Conservation (phyloP, 495 filamentous ascomycete species). For the Aspergillus mulundensis region DNA sequence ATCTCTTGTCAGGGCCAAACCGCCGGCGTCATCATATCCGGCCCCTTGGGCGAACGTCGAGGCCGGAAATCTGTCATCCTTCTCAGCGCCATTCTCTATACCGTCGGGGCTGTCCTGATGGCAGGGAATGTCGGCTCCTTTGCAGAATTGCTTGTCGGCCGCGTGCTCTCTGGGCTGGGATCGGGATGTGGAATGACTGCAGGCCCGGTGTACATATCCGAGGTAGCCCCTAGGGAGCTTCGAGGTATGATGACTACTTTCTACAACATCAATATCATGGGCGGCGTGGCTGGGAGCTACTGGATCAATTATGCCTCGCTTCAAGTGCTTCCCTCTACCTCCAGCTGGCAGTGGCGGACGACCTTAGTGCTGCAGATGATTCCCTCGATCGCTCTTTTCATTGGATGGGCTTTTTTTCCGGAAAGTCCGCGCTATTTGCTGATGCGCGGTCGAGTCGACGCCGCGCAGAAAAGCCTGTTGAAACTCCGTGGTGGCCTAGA, state of each 20-base stretch:
- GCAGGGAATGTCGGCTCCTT: conserved; percentile 22
- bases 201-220: conserved; percentile 63
- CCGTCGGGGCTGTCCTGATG: conserved; percentile 23
- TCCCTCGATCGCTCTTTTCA: conserved; percentile 53
- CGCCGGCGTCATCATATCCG: conserved; percentile 16
- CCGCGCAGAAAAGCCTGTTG: conserved; percentile 59
- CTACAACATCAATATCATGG: conserved; percentile 73
- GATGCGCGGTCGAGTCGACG: conserved; percentile 51
- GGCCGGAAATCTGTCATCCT: conserved; percentile 22
- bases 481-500: conserved; percentile 58
- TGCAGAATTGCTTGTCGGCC: conserved; percentile 54
- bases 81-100: conserved; percentile 18
- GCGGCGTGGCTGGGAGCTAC: conserved; percentile 74
- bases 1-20: conserved; percentile 10
- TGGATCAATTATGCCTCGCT: conserved; percentile 63
- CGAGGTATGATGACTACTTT: conserved; percentile 67
- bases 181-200: conserved; percentile 73
- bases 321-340: conserved; percentile 39
- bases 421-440: conserved; percentile 51
- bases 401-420: conserved; percentile 68
- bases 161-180: conserved; percentile 68
- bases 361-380: conserved; percentile 57
- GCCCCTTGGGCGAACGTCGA: conserved; percentile 15
- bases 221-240: conserved; percentile 46
- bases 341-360: conserved; percentile 61